Evolutionary conservation across 768 basidiomycete species (phyloP).

Genomic region (Lepiota brunneoincarnata): DNA sequence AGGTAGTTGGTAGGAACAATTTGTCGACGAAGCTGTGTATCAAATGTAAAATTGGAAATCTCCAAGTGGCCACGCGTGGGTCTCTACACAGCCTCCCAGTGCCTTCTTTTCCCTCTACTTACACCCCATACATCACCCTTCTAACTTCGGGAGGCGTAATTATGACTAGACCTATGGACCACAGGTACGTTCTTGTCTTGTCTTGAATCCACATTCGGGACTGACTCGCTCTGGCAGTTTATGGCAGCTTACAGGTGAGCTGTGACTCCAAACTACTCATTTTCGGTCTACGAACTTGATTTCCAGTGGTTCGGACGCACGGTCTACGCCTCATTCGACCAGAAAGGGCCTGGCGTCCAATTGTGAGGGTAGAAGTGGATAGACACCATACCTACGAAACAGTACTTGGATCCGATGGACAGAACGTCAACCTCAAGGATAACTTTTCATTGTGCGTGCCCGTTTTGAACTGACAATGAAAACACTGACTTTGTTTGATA

Average conservation of each 20-base stretch:
- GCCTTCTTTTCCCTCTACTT: too few species aligned
- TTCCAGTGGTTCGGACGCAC: conserved; percentile 38
- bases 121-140: too few species aligned
- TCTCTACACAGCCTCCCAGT: too few species aligned
- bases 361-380: conserved; percentile 56
- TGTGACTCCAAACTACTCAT: background rate
- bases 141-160: too few species aligned
- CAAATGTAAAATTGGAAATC: too few species aligned
- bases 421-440: conserved; percentile 63
- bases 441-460: conserved; percentile 50
- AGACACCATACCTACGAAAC: conserved; percentile 52
- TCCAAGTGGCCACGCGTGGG: too few species aligned
- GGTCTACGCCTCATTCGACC: conserved; percentile 50
- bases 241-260: conserved; percentile 32
- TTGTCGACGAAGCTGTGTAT: too few species aligned
- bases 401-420: conserved; percentile 63
- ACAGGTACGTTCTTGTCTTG: background rate
- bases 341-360: conserved; percentile 67
- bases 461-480: background rate
- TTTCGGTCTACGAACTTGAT: background rate
- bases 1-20: too few species aligned
- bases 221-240: conserved; percentile 16
- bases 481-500: conserved; percentile 19
- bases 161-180: background rate
- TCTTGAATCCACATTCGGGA: background rate